Evolutionary conservation across 371 early-diverging fungal species (phyloP), one percentile per base, ranked within the genome.

Genomic region (Smittium mucronatum): DNA sequence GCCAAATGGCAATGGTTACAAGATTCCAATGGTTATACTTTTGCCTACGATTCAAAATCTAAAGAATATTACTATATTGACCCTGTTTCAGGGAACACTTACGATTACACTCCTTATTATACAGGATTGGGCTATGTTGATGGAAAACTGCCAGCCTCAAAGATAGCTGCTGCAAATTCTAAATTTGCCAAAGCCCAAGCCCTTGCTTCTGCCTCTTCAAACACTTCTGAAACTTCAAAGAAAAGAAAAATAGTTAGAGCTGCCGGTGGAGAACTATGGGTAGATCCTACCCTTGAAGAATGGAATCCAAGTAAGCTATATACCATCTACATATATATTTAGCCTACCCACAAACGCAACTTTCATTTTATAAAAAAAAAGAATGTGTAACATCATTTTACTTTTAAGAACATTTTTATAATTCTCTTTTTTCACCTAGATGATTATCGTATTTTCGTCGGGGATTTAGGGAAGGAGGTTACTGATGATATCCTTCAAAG

Each of bases 241-340:
- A 83, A 82, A 73, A 85, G 85, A 70, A 81, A 82, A 11, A 76
- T 86, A 0, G 75, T 93, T 35, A 79, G 97, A 36, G 81, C 84
- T 29, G 97, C 95, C 0, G 98, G 92, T 60, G 98, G 97, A 17
- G 88, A 93, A 77, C 84, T 90, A 16, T 97, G 98, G 98, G 92
- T 93, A 73, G 98, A 97, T 72, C 74, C 83, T n/a, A 86, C 93
- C 2, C 76, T 97, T 47, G 80, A 81, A 57, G 93, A 94, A 57
- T 97, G 96, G 94, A 93, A 94, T 69, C 80, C 84, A 21, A 86
- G 78, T 69, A 88, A 90, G 70, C 86, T 79, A 63, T 88, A 87
- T 67, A 81, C 89, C 35, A 87, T 88, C 81, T 34, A 70, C 81
- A 5, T 72, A 90, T 35, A 72, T 75, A 30, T 80, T 84, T 70